These are phyloP conservation scores for Nicotiana sylvestris DNA, from an alignment of 257 asterid species.

Conservation along the genomic window DNA sequence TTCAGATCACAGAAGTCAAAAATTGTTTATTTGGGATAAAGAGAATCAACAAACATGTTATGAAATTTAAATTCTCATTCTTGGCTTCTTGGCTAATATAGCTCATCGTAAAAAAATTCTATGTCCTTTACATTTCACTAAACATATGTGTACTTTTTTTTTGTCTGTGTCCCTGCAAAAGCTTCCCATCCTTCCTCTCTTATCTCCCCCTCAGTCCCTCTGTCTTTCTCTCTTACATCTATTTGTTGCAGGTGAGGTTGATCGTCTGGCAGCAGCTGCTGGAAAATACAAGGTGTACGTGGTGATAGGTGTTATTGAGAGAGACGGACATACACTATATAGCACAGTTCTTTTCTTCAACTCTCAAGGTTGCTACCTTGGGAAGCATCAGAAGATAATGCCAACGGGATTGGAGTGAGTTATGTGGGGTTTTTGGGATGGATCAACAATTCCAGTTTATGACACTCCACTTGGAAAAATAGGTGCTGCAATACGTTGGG, in stretches of 20 bases:
- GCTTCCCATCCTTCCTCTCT: no score
- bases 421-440: conserved; percentile 97
- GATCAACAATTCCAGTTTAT: conserved; percentile 87
- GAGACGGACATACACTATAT: conserved; percentile 57
- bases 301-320: conserved; percentile 86
- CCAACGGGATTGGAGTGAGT: conserved; percentile 88
- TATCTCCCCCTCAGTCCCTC: neutral
- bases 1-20: neutral
- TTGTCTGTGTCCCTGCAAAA: neutral
- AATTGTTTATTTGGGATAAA: neutral
- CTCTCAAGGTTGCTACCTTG: conserved; percentile 75
- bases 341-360: conserved; percentile 45
- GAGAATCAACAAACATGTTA: neutral
- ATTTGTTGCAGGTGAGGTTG: conserved; percentile 64
- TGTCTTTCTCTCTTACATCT: conserved; percentile 1
- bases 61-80: neutral
- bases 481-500: conserved; percentile 99
- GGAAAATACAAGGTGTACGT: conserved; percentile 74
- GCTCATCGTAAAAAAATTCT: neutral
- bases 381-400: conserved; percentile 92
- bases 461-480: conserved; percentile 90
- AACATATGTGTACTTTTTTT: neutral
- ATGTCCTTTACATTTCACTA: neutral
- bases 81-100: neutral
- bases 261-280: conserved; percentile 84